Evolutionary conservation across 768 basidiomycete species (phyloP).

Genomic region (Sarcodon aspratus): DNA sequence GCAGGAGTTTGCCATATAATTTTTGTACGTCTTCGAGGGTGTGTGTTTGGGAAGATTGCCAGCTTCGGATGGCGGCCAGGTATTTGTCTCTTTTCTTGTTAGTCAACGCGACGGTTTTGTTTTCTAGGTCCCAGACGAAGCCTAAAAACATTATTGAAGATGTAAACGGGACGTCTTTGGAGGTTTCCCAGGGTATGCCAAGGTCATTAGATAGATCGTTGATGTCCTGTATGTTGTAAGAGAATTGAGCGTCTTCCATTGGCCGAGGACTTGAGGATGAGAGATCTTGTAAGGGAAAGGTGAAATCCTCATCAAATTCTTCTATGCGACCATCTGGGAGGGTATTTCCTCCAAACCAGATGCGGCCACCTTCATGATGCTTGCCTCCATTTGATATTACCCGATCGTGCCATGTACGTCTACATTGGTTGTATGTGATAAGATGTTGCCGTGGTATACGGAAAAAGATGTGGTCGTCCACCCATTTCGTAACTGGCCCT

Average conservation of each 20-base stretch:
- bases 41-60: slow-evolving; percentile 14
- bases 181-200: too few species aligned
- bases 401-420: slow-evolving; percentile 8
- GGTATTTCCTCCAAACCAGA: too few species aligned
- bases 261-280: slow-evolving; percentile 11
- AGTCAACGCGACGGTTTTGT: slow-evolving; percentile 15
- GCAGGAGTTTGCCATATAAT: too few species aligned
- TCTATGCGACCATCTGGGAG: too few species aligned
- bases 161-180: slow-evolving; percentile 14
- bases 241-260: slow-evolving; percentile 7
- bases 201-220: slow-evolving; percentile 19
- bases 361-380: too few species aligned
- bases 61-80: slow-evolving; percentile 13
- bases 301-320: too few species aligned
- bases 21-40: too few species aligned
- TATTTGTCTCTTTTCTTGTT: slow-evolving; percentile 18
- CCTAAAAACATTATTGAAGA: slow-evolving; percentile 15
- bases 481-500: too few species aligned
- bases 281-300: slow-evolving; percentile 10
- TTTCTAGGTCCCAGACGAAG: too few species aligned
- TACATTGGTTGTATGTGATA: slow-evolving; percentile 1
- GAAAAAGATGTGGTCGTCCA: too few species aligned
- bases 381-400: too few species aligned
- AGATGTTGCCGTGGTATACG: too few species aligned
- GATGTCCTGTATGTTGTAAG: slow-evolving; percentile 21